These are phyloP conservation scores for Salix dunnii DNA, from an alignment of 345 rosid genomes.

Conservation along the genomic window DNA sequence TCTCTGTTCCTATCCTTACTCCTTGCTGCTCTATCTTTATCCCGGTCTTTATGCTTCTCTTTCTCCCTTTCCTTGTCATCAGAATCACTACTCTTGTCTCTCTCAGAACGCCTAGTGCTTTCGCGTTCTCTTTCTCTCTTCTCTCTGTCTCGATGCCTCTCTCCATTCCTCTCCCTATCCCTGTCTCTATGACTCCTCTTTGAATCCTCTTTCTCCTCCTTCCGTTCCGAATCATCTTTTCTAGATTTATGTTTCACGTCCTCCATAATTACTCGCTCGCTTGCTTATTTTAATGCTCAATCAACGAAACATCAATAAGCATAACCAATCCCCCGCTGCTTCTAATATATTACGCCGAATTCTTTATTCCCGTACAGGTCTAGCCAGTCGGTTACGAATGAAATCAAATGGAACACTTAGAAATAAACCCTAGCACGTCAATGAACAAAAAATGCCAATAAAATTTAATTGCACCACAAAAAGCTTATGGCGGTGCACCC, in stretches of 20 bases:
- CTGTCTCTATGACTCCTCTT: constrained; percentile 50
- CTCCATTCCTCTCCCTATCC: constrained; percentile 46
- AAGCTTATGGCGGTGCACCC: no score
- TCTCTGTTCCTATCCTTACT: constrained; percentile 22
- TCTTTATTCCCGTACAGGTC: no score
- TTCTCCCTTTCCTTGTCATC: constrained; percentile 31
- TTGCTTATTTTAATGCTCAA: background rate
- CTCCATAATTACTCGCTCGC: constrained; percentile 27
- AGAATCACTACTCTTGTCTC: constrained; percentile 49
- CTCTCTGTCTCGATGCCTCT: constrained; percentile 49
- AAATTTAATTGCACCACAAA: background rate
- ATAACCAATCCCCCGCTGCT: no score
- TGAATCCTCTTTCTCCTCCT: constrained; percentile 44
- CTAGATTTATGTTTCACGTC: constrained; percentile 41
- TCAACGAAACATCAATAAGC: background rate
- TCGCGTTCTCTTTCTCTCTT: constrained; percentile 35
- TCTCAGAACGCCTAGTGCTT: constrained; percentile 41
- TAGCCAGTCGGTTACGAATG: background rate
- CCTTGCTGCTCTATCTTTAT: no score
- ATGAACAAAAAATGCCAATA: background rate
- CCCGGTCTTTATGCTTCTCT: constrained; percentile 16
- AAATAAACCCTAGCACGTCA: background rate
- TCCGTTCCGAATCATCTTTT: constrained; percentile 39
- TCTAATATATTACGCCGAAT: no score
- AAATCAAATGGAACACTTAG: background rate